A percentile compares a stretch with the other conserved stretches of the same genome.
phyloP scores from a whole-genome alignment of 257 asterid species.

The Cynanchum wilfordii region DNA sequence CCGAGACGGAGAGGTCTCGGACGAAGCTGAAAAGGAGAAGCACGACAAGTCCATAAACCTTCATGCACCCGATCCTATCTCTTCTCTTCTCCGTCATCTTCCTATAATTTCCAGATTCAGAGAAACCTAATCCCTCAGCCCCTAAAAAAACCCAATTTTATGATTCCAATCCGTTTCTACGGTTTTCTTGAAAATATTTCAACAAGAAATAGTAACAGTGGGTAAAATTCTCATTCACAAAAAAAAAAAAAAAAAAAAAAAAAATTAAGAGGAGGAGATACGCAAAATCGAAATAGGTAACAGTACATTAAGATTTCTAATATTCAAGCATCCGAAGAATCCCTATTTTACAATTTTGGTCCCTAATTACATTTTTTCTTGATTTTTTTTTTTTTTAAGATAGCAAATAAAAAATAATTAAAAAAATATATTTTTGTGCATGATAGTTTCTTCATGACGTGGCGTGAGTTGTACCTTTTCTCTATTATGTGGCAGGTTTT shows the following conservation, averaged over 20 bases:
- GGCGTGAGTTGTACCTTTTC: background rate
- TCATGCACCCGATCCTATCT: constrained; percentile 23
- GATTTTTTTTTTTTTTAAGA: too few species aligned
- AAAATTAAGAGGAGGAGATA: background rate
- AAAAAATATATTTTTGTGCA: too few species aligned
- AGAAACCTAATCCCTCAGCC: background rate
- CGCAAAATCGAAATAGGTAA: background rate
- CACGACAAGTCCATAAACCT: constrained; percentile 24
- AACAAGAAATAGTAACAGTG: background rate
- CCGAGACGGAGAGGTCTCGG: constrained; percentile 27
- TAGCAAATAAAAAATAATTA: too few species aligned
- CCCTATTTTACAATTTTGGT: too few species aligned
- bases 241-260: too few species aligned
- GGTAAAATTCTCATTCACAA: background rate
- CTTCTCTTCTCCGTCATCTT: constrained; percentile 30
- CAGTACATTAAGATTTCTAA: too few species aligned
- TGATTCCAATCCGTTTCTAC: background rate
- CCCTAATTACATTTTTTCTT: too few species aligned
- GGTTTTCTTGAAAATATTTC: background rate
- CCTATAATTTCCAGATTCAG: background rate
- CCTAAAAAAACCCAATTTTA: background rate
- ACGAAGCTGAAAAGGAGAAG: constrained; percentile 38
- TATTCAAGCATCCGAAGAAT: too few species aligned
- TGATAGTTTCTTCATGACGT: background rate
- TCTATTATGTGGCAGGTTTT: background rate